Conservation (phyloP, 441 rosid species). For the Corymbia calophylla region DNA sequence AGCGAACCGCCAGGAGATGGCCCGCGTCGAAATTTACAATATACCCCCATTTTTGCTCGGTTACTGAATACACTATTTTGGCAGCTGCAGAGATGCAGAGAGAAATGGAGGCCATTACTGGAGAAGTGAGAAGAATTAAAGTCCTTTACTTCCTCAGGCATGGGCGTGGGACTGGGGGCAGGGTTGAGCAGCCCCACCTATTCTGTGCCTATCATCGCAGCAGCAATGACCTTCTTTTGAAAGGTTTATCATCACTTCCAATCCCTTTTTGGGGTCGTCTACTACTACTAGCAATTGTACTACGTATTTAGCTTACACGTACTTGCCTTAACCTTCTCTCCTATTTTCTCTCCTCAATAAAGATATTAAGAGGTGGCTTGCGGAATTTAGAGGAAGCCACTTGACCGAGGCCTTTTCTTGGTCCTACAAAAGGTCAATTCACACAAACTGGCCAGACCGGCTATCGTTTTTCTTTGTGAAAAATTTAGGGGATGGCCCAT, state of each 20-base stretch:
- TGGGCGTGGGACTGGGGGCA: constrained; percentile 34
- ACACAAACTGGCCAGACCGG: not conserved
- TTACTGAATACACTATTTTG: not conserved
- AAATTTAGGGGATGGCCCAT: not conserved
- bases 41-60: no score
- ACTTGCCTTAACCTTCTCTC: not conserved
- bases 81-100: not conserved
- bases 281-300: not conserved
- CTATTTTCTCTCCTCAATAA: not conserved
- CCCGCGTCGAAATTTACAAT: no score
- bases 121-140: constrained; percentile 50
- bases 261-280: not conserved
- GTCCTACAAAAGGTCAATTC: constrained; percentile 65
- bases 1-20: no score
- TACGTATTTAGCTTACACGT: not conserved
- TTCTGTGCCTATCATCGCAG: constrained; percentile 43
- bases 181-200: constrained; percentile 67
- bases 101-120: constrained; percentile 18
- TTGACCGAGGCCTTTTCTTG: constrained; percentile 56
- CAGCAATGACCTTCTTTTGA: constrained; percentile 44
- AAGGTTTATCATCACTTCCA: constrained; percentile 26
- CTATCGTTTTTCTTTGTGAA: not conserved
- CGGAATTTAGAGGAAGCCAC: constrained; percentile 57
- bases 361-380: constrained; percentile 82
- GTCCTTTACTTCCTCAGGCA: constrained; percentile 56